These are phyloP conservation scores for Conticribra weissflogii DNA, from an alignment of 108 stramenopile species.

Conservation along the genomic window DNA sequence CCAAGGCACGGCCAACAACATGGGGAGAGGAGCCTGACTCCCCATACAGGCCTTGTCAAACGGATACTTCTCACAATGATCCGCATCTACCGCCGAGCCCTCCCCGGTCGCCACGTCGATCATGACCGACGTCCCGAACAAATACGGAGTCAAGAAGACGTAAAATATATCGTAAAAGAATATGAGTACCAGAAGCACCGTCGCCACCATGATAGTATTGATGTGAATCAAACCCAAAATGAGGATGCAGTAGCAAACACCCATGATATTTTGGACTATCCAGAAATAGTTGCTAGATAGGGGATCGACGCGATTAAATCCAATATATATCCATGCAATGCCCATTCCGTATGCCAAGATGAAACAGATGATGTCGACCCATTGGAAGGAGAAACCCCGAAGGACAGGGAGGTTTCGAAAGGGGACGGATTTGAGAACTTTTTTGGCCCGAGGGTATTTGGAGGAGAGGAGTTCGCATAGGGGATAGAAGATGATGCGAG, in stretches of 20 bases:
- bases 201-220: constrained; percentile 80
- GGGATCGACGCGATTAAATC: constrained; percentile 57
- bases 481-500: constrained; percentile 61
- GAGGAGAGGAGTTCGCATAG: constrained; percentile 21
- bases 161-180: constrained; percentile 95
- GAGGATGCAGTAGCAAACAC: constrained; percentile 85
- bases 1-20: constrained; percentile 77
- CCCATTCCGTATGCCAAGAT: constrained; percentile 47
- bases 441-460: constrained; percentile 8
- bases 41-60: constrained; percentile 72
- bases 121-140: constrained; percentile 88
- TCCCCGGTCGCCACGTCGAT: constrained; percentile 83
- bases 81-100: constrained; percentile 60
- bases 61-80: constrained; percentile 92
- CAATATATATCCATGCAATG: constrained; percentile 60
- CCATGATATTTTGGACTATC: constrained; percentile 91
- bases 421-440: constrained; percentile 22
- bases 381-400: constrained; percentile 6
- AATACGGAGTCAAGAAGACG: constrained; percentile 82
- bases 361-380: constrained; percentile 49
- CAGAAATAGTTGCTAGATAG: constrained; percentile 70
- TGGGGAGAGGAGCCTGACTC: constrained; percentile 82
- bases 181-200: constrained; percentile 71
- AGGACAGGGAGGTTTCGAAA: constrained; percentile 1
- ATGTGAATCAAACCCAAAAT: constrained; percentile 83